Evolutionary conservation across 2,329 filamentous ascomycete species (phyloP), one percentile per base, ranked within the genome.

Genomic region (Orbilia blumenaviensis): DNA sequence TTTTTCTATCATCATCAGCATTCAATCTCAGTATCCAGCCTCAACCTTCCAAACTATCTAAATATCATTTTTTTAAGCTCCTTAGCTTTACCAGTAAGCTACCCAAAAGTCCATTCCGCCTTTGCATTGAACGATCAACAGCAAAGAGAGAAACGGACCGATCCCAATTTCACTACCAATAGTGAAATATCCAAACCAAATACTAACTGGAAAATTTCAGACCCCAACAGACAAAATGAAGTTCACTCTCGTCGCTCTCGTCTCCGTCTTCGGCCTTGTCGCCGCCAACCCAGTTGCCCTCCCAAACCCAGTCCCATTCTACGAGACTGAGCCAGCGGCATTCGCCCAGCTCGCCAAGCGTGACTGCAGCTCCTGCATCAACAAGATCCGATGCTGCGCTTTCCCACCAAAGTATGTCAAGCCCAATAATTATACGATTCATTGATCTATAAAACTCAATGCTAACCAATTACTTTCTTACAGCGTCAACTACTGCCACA

Each of bases 401-500:
- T 67, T 67, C 64, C 64, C 50, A 67, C 38, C 38, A 46, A 67
- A 46, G 50, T 48, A 60, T 46, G 50, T 36, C 16, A 10, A 12
- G 4, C 46, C 21, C 25, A 36, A 32, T 12, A 38, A 23, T 5
- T 36, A 12, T 36, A 6, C 21, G 21, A 29, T 14, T 12, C 5
- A 14, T 32, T 14, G 5, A 29, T n/a, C n/a, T 18, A 32, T 27
- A 16, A 16, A 16, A 14, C n/a, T n/a, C n/a, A 2, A 38, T 38
- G 8, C 52, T 38, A 25, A 56, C 32, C 14, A 3, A 36, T 2
- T 18, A 5, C 0, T 25, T 14, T 32, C 6, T n/a, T 23, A 14
- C 27, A 66, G 63, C 36, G 50, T 66, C 48, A 58, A 58, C 48
- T 69, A 69, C 66, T 61, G 54, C 54, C 21, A 61, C 66, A 61